Base-by-base conservation (phyloP, 2,329 filamentous ascomycete species). In the Alternaria solani region DNA sequence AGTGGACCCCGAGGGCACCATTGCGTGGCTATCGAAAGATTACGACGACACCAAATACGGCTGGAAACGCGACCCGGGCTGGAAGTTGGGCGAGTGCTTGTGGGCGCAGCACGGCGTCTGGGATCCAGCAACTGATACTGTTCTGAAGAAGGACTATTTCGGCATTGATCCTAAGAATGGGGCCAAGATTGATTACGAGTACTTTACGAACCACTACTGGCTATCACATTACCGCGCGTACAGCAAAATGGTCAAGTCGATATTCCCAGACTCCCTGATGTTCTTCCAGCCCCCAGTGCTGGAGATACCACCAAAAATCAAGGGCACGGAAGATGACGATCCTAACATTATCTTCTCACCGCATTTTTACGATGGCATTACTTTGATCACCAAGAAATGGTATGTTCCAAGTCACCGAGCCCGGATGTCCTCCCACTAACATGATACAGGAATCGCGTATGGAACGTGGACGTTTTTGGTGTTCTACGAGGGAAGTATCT, bases 81-180 rank as follows among this genome's bases (percentile, higher is more conserved):
- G 95, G 95, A 94, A 90, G 76, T 81, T 99, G 18, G 95, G 95
- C n/a, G 88, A 96, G 78, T 98, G 95, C 73, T 78, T 99, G 41
- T 99, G 95, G 95, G 94, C 95, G 4, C 94, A 97, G 74, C 94
- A 99, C 77, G 94, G 94, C 1, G 88, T 99, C 6, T 99, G 95
- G 95, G 93, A 99, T 73, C 89, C 91, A 6, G 81, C 83, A 4
- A 91, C 86, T 2, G 93, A 97, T 75, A 87, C 86, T 0, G 81
- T 99, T 5, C 78, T 97, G 58, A 88, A 87, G 67, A 96, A 94
- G 70, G 88, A 96, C 75, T 97, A 98, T 78, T 99, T 99, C 73
- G 85, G 88, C 8, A 91, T 89, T 69, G 88, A 91, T 63, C 94
- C 94, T 0, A 83, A 81, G 16, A 93, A 89, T 1, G 92, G 91